phyloP scores from a whole-genome alignment of 805 yeast genomes.

The Yamadazyma olivae region DNA sequence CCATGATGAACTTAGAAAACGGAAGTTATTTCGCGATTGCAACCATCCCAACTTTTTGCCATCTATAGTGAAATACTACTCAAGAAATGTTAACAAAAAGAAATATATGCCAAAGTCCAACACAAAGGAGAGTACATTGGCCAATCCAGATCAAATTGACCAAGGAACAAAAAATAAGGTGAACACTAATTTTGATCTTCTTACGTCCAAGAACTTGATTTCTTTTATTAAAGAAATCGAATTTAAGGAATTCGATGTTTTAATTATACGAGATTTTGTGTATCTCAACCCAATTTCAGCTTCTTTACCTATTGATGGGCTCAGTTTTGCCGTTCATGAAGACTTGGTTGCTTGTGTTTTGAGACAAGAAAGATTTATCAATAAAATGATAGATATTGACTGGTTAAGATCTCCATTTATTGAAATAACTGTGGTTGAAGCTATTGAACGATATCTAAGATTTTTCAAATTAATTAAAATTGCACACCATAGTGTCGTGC shows the following conservation, averaged over 20 bases:
- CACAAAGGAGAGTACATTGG: too few relatives aligned
- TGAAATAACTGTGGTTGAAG: constrained; percentile 16
- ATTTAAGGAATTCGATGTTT: background rate
- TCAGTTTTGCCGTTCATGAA: constrained; percentile 27
- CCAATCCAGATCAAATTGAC: too few relatives aligned
- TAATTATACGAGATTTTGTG: background rate
- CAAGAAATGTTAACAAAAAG: too few relatives aligned
- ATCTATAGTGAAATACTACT: constrained; percentile 1
- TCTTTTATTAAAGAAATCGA: too few relatives aligned
- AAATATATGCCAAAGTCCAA: too few relatives aligned
- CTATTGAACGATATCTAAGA: constrained; percentile 16
- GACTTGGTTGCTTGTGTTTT: constrained; percentile 24
- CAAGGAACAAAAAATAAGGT: too few relatives aligned
- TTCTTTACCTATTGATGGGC: background rate
- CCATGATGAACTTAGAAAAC: constrained; percentile 14
- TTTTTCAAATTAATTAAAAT: constrained; percentile 13
- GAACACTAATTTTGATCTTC: too few relatives aligned
- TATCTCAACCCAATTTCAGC: constrained; percentile 5
- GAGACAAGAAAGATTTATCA: constrained; percentile 21
- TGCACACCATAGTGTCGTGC: constrained; percentile 2
- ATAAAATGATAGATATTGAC: constrained; percentile 13
- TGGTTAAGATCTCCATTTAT: constrained; percentile 2
- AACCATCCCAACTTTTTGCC: background rate
- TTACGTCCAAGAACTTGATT: too few relatives aligned
- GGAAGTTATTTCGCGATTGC: constrained; percentile 13